phyloP scores from a whole-genome alignment of 495 filamentous ascomycete genomes.

The Daldinia caldariorum region DNA sequence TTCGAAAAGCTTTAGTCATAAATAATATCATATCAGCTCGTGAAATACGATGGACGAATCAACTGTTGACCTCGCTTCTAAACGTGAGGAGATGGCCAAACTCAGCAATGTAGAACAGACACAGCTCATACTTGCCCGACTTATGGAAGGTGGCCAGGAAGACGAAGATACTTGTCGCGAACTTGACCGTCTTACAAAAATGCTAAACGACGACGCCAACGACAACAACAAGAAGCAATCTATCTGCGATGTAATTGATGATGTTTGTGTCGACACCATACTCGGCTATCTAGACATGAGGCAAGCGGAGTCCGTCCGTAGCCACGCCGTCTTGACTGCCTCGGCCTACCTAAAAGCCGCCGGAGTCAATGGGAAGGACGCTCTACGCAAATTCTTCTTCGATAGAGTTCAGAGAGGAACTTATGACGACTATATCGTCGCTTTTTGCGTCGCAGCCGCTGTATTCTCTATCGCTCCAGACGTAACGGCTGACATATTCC shows the following conservation, averaged over 20 bases:
- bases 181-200: conserved; percentile 59
- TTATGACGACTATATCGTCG: conserved; percentile 71
- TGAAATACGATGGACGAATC: conserved; percentile 39
- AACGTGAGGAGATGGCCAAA: conserved; percentile 34
- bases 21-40: not conserved
- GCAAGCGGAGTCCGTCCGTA: conserved; percentile 70
- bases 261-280: conserved; percentile 81
- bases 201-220: conserved; percentile 59
- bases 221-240: conserved; percentile 51
- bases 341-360: conserved; percentile 83
- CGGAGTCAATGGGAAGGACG: conserved; percentile 70
- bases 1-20: not conserved
- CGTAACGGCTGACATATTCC: conserved; percentile 76
- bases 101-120: conserved; percentile 56
- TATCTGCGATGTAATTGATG: conserved; percentile 75
- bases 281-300: conserved; percentile 81
- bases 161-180: conserved; percentile 62
- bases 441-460: conserved; percentile 86
- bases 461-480: conserved; percentile 86
- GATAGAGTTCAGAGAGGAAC: conserved; percentile 57
- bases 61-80: conserved; percentile 31
- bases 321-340: conserved; percentile 77
- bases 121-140: conserved; percentile 59
- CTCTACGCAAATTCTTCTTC: conserved; percentile 73
- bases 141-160: conserved; percentile 67